Conservation (phyloP, 345 rosid genomes). For the Alliaria petiolata region DNA sequence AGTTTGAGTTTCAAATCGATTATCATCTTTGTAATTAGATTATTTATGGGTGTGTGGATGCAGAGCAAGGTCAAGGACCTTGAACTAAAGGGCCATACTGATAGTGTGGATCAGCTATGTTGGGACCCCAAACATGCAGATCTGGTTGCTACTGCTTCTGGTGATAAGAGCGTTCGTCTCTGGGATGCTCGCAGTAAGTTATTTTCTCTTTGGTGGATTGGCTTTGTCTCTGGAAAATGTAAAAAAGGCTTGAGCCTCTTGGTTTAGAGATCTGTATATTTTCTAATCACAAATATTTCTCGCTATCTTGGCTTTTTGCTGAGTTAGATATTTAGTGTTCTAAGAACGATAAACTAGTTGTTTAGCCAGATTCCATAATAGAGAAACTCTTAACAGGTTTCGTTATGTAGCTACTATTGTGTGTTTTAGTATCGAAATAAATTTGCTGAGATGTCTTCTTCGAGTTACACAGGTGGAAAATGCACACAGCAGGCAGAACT, state of each 20-base stretch:
- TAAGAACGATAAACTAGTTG: no score
- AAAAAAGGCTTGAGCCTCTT: background rate
- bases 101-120: constrained; percentile 98
- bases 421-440: background rate
- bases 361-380: no score
- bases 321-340: no score
- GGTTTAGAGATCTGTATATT: background rate
- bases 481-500: constrained; percentile 95
- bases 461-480: constrained; percentile 68
- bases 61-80: constrained; percentile 89
- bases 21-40: background rate
- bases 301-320: background rate
- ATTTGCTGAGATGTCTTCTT: constrained; percentile 11
- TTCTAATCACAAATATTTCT: background rate
- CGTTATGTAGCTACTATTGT: background rate
- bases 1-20: background rate
- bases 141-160: constrained; percentile 93
- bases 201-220: background rate
- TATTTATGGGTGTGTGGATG: background rate
- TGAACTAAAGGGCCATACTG: constrained; percentile 92
- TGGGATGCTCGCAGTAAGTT: constrained; percentile 99
- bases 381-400: no score
- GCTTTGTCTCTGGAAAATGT: background rate
- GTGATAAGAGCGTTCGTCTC: constrained; percentile 93
- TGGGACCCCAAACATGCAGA: constrained; percentile 99